Base-by-base conservation (phyloP, 2,329 filamentous ascomycete species). In the Penicillium sp. region DNA sequence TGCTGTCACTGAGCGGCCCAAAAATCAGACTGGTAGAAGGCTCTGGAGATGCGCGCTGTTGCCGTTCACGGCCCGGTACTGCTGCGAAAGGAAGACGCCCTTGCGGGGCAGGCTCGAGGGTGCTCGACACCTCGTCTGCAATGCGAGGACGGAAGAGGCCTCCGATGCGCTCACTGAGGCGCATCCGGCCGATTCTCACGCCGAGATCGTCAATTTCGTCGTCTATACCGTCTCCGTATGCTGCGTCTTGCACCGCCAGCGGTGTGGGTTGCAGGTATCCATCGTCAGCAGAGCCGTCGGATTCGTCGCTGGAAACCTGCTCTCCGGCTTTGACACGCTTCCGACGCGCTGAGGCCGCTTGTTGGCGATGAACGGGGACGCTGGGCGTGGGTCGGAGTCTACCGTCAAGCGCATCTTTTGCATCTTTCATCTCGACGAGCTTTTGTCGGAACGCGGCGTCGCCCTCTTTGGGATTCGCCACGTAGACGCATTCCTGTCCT, bases 151-250 rank as follows among this genome's bases (percentile, higher is more conserved):
- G 57, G 38, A 48, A 54, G 9, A 60, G 26, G 5, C 50, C 57
- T 5, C 50, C 57, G 11, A 54, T 23, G 5, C 50, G 21, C 26
- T 60, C 57, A 4, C 44, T 30, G 3, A 60, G 41, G 8, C 50
- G 17, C 50, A 60, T 41, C 11, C 50, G 57, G n/a, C 57, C 56
- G 15, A 60, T n/a, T 3, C 50, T 35, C n/a, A 60, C 23, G 3
- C 57, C 57, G 5, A 60, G 11, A n/a, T 55, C 50, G 7, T 60
- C 19, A 7, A 49, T 44, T 3, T 44, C 50, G 15, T 60, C 41
- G 11, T 53, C 41, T 11, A 21, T 11, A 19, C 53, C 57, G 47
- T 51, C 13, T 3, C 31, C 19, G n/a, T 54, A 60, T n/a, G 57
- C 50, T 8, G 50, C 50, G 29, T 54, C 26, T 7, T 38, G 49